These are phyloP conservation scores for Yamadazyma jaroonii DNA, from an alignment of 1,139 yeast species.

Conservation along the genomic window DNA sequence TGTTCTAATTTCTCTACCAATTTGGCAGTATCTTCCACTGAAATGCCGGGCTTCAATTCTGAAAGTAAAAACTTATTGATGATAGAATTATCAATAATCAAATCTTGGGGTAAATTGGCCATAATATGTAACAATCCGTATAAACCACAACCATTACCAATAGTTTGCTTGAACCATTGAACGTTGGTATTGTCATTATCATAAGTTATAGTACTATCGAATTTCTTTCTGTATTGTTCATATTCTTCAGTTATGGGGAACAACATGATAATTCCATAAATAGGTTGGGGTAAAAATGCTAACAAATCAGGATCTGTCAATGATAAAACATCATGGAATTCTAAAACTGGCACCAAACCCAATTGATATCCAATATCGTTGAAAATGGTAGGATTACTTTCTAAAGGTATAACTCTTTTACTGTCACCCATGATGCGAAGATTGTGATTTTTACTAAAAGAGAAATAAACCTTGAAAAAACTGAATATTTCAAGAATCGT, in stretches of 20 bases:
- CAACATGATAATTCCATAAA: slow-evolving; percentile 67
- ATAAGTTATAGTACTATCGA: slow-evolving; percentile 25
- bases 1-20: slow-evolving; percentile 55
- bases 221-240: slow-evolving; percentile 45
- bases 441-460: no score
- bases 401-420: slow-evolving; percentile 70
- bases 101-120: slow-evolving; percentile 55
- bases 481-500: no score
- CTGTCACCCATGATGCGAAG: slow-evolving; percentile 4
- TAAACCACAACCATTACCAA: slow-evolving; percentile 90
- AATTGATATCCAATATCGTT: slow-evolving; percentile 63
- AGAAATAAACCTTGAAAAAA: no score
- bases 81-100: slow-evolving; percentile 35
- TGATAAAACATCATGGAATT: slow-evolving; percentile 81
- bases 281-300: slow-evolving; percentile 79
- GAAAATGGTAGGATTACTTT: slow-evolving; percentile 86
- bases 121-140: slow-evolving; percentile 81
- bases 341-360: slow-evolving; percentile 62
- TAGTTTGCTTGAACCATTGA: slow-evolving; percentile 78
- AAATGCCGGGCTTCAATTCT: slow-evolving; percentile 15
- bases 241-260: slow-evolving; percentile 73
- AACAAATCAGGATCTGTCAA: slow-evolving; percentile 76
- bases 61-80: slow-evolving; percentile 24
- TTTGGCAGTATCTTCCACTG: slow-evolving; percentile 38
- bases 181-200: slow-evolving; percentile 15